A percentile compares a stretch with the other conserved stretches of the same genome.
These are phyloP conservation scores for Taphrina deformans DNA, from an alignment of 1,139 yeast genomes.

Conservation along the genomic window DNA sequence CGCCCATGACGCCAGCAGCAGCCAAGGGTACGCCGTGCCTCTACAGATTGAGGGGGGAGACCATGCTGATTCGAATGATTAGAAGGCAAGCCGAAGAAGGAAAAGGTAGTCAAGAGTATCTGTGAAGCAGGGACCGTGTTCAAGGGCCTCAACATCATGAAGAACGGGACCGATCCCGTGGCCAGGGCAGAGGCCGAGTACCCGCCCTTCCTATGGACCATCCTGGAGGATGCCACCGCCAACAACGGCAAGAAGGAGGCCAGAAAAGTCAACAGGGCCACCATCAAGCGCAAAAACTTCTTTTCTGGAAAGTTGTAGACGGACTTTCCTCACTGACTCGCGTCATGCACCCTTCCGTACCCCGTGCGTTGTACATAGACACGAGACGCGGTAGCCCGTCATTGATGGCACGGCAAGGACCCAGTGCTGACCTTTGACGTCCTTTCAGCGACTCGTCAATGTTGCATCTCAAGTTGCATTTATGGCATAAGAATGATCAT, in stretches of 20 bases:
- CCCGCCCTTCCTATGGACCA: constrained; percentile 95
- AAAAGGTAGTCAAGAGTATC: constrained; percentile 15
- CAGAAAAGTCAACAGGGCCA: constrained; percentile 15
- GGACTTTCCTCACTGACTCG: too few relatives aligned
- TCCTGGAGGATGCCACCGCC: constrained; percentile 41
- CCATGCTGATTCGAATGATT: neutral
- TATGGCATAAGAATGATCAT: too few relatives aligned
- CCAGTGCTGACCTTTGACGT: neutral
- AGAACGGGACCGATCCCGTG: constrained; percentile 82
- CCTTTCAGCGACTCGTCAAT: neutral
- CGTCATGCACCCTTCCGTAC: too few relatives aligned
- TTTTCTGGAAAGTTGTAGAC: constrained; percentile 19
- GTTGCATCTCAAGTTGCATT: too few relatives aligned
- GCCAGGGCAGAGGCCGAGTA: constrained; percentile 86
- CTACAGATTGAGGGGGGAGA: too few relatives aligned
- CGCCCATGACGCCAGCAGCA: constrained; percentile 11
- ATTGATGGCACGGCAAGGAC: too few relatives aligned
- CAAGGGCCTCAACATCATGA: constrained; percentile 69
- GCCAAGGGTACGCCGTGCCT: neutral
- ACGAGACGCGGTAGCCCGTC: too few relatives aligned
- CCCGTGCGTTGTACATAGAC: too few relatives aligned
- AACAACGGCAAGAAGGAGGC: constrained; percentile 28
- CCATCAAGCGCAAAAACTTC: constrained; percentile 27
- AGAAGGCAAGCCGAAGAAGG: constrained; percentile 8
- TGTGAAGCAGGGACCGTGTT: constrained; percentile 66